Base-by-base conservation (phyloP, 73 alveolate genomes). In the Durusdinium trenchii region DNA sequence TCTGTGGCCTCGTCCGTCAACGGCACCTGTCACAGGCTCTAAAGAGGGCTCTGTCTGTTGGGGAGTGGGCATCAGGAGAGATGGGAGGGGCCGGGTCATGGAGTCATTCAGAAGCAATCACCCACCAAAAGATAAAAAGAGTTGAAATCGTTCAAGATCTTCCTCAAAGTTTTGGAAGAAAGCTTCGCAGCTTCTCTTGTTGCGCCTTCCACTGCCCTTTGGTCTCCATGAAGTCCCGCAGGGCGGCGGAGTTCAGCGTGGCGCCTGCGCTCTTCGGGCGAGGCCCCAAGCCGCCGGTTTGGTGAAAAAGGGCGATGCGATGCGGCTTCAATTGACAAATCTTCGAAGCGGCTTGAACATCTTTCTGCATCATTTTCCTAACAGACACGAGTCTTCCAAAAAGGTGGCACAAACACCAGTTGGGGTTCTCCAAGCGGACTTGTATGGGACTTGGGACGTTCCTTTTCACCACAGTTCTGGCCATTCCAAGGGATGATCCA, bases 161-260 rank as follows among this genome's bases (percentile, higher is more conserved):
- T 32, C 18, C 30, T 32, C n/a, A 60, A 60, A 60, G 30, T 23
- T 23, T 16, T 57, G 73, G 48, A 3, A 20, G 20, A 6, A 43
- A 71, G 45, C 84, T 71, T 71, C 84, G 84, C 46, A 26, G 38
- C 84, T 0, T 18, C 3, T 12, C 10, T 14, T 23, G 23, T n/a
- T 32, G 36, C 73, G 57, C 98, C 98, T 91, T 73, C 98, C 98
- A 91, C 76, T 91, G 98, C 14, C 98, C 98, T 52, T 35, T 75
- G 89, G 87, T 89, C 62, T 91, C 89, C 76, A 91, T 76, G 76
- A 91, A 91, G 60, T 91, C 98, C 60, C 98, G 98, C 40, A 91
- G 78, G 2, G 98, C 89, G 26, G 98, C 98, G 20, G 89, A 36
- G 57, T 91, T 91, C 98, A 91, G 89, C 43, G 98, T 91, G 76